phyloP scores from a whole-genome alignment of 2,329 filamentous ascomycete genomes.

The Neonectria punicea region DNA sequence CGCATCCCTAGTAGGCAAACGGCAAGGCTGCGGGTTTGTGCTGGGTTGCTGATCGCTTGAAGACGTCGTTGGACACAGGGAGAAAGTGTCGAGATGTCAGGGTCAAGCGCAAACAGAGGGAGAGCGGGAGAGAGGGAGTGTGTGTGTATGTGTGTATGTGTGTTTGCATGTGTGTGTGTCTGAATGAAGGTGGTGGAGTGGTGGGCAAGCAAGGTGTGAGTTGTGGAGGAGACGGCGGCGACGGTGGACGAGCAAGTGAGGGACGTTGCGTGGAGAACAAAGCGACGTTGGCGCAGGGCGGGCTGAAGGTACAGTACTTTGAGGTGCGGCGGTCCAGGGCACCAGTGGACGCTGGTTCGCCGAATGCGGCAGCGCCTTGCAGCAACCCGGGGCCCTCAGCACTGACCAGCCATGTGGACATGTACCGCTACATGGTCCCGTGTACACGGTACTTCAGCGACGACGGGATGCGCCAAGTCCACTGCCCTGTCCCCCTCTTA shows the following conservation, averaged over 20 bases:
- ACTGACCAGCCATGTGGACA: constrained; percentile 29
- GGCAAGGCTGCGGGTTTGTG: constrained; percentile 17
- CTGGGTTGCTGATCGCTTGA: not conserved
- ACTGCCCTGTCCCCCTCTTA: constrained; percentile 32
- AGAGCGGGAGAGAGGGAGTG: too few species aligned
- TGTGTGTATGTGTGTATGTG: not conserved
- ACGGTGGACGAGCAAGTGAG: constrained; percentile 12
- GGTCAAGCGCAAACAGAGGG: not conserved
- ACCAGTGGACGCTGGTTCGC: not conserved
- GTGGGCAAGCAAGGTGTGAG: constrained; percentile 9
- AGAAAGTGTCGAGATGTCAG: constrained; percentile 2
- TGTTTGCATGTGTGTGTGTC: constrained; percentile 1
- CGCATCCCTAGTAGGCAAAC: constrained; percentile 7
- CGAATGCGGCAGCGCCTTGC: not conserved
- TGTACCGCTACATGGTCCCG: constrained; percentile 30
- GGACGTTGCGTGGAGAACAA: constrained; percentile 11
- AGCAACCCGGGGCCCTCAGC: constrained; percentile 11
- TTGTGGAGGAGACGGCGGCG: constrained; percentile 17
- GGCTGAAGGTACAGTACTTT: constrained; percentile 15
- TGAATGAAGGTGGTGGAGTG: constrained; percentile 4
- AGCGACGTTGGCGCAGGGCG: constrained; percentile 4
- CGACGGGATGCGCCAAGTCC: constrained; percentile 16
- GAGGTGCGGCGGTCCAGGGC: not conserved
- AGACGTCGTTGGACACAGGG: constrained; percentile 4
- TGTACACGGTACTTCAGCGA: constrained; percentile 18